A percentile compares a stretch with the other conserved stretches of the same genome.
Evolutionary conservation across 495 filamentous ascomycete species (phyloP).

Genomic region (Penicillium antarcticum): DNA sequence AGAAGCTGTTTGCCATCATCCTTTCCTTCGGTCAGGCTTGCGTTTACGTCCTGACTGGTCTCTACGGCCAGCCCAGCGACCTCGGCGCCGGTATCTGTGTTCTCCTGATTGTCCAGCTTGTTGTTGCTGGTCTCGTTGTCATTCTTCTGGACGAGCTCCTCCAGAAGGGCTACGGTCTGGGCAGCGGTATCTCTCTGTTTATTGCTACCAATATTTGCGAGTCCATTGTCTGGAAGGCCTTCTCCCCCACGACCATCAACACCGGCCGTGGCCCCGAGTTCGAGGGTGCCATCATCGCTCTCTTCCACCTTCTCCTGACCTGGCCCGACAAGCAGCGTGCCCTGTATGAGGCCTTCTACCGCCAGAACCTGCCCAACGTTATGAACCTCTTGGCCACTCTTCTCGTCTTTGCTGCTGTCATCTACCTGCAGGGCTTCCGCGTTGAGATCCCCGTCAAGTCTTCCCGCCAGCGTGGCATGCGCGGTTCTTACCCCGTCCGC

Average conservation of each 20-base stretch:
- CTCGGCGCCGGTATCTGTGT: slow-evolving; percentile 97
- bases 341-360: slow-evolving; percentile 96
- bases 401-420: slow-evolving; percentile 90
- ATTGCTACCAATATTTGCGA: slow-evolving; percentile 99
- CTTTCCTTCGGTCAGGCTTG: slow-evolving; percentile 95
- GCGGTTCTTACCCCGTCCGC: slow-evolving; percentile 72
- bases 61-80: slow-evolving; percentile 93
- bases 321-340: slow-evolving; percentile 98
- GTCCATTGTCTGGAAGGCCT: slow-evolving; percentile 99
- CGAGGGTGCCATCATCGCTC: slow-evolving; percentile 96
- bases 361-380: slow-evolving; percentile 99
- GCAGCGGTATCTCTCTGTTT: slow-evolving; percentile 98
- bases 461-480: slow-evolving; percentile 96
- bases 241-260: slow-evolving; percentile 99
- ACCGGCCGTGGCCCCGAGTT: slow-evolving; percentile 98
- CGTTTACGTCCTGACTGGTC: slow-evolving; percentile 95
- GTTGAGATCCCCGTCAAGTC: slow-evolving; percentile 99
- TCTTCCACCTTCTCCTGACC: slow-evolving; percentile 97
- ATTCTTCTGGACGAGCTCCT: slow-evolving; percentile 98
- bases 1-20: slow-evolving; percentile 99
- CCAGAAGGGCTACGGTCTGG: slow-evolving; percentile 98
- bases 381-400: slow-evolving; percentile 97
- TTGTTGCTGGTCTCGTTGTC: slow-evolving; percentile 94
- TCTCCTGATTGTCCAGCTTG: slow-evolving; percentile 93
- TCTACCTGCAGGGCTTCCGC: slow-evolving; percentile 99